Base-by-base conservation (phyloP, 2,329 filamentous ascomycete genomes). In the Aspergillus ibericus region DNA sequence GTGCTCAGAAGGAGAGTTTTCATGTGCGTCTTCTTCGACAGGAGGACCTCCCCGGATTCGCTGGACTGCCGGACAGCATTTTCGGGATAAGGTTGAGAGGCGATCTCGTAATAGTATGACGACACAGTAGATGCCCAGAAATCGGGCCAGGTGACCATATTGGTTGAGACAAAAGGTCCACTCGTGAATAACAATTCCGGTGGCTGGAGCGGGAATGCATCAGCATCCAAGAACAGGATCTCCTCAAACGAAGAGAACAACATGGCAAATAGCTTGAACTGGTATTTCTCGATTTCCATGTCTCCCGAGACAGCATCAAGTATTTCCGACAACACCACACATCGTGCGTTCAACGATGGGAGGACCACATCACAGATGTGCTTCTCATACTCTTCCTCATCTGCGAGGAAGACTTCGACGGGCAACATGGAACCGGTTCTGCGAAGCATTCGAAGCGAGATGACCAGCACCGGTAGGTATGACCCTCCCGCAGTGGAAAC, bases 241-340 rank as follows among this genome's bases (percentile, higher is more conserved):
- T 80, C 72, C 59, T 80, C 76, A 55, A 82, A 83, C 0, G 78
- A 78, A 7, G 78, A 81, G 63, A 82, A 80, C 5, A 82, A 69
- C 65, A 82, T 77, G 1, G 80, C 76, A 34, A 82, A 76, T 1
- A 74, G 70, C 62, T 83, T 83, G 64, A 79, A 75, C 61, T 82
- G 80, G 65, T 79, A 82, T 36, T 76, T 73, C 15, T 70, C 66
- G 50, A 82, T 74, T 12, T 72, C 64, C 27, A 72, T 64, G 5
- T 63, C 54, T 5, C 65, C 63, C 0, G 69, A 66, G 0, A 71
- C 66, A 1, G 66, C 65, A 13, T 70, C 63, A 4, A 82, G 63
- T 8, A 80, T 75, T n/a, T 76, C 72, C 2, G 76, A 75, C 5
- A 83, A 67, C 0, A 82, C 64, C n/a, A 80, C 55, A 54, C 79